Conservation (phyloP, 345 rosid genomes). For the Brassica cretica region DNA sequence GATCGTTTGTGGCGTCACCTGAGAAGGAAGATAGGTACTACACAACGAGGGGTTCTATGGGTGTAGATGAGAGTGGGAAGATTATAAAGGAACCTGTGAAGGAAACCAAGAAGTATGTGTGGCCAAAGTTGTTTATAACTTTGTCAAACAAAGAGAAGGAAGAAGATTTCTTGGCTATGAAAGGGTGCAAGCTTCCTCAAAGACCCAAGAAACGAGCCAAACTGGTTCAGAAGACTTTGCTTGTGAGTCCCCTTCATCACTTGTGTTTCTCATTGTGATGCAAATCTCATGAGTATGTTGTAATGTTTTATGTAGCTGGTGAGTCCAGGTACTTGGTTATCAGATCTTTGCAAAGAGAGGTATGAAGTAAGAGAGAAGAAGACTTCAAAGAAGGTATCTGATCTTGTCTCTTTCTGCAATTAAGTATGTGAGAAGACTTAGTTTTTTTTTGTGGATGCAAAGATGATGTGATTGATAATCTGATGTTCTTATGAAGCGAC, state of each 20-base stretch:
- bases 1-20: constrained; percentile 53
- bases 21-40: constrained; percentile 82
- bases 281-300: neutral
- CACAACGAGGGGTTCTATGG: constrained; percentile 75
- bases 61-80: constrained; percentile 66
- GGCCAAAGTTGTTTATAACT: constrained; percentile 76
- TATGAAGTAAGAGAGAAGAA: constrained; percentile 95
- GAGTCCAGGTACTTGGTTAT: constrained; percentile 92
- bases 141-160: constrained; percentile 91
- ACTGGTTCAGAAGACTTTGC: constrained; percentile 77
- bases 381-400: constrained; percentile 78
- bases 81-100: constrained; percentile 52
- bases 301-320: constrained; percentile 56
- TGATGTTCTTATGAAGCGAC: constrained; percentile 43
- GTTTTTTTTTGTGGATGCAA: neutral
- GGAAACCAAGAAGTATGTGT: constrained; percentile 60
- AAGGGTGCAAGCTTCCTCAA: constrained; percentile 92
- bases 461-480: constrained; percentile 1
- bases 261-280: neutral
- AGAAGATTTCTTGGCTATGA: constrained; percentile 93
- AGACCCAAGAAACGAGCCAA: constrained; percentile 92
- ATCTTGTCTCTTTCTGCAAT: neutral
- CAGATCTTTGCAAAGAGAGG: constrained; percentile 78
- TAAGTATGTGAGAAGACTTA: neutral
- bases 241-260: constrained; percentile 46